Base-by-base conservation (phyloP, 75 land plant genomes). In the Ceratopteris richardii region DNA sequence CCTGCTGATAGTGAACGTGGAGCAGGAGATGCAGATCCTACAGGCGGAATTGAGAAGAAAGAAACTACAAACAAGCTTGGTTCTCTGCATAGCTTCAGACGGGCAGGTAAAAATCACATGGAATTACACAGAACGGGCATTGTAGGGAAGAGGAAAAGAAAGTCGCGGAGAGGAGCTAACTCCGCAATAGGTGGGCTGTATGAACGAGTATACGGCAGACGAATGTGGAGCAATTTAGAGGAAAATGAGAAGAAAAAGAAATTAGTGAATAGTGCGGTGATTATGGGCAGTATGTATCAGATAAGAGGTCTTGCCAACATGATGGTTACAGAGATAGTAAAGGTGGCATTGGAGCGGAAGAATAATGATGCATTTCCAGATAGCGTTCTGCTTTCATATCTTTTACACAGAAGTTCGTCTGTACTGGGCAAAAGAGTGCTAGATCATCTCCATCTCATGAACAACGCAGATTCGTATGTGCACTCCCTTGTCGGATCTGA, bases 251-350 rank as follows among this genome's bases (percentile, higher is more conserved):
- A 50, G 39, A 67, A 61, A 18, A 71, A 56, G 68, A 56, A 31
- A 20, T 48, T 75, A 60, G 68, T 72, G 39, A 75, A 77, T 62
- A 75, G 77, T 51, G 68, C 47, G 0, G 68, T 73, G 29, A 58
- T 73, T 4, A 31, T 63, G 52, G 77, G 77, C 20, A 42, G 63
- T 4, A 58, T 69, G 0, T 44, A 56, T 56, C 48, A 51, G 0
- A 48, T 79, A 0, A 41, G 88, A 48, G 39, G 73, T 5, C 43
- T 85, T 9, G 62, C 86, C 24, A 71, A 75, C 46, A 65, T 66
- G 1, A 66, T 82, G 80, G 31, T 72, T 31, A 73, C 68, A 1
- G 82, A 82, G 55, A 78, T 85, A 5, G 88, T 72, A 0, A 50
- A 79, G 23, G 69, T 65, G 0, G 63, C 82, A 16, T 60, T 79